Base-by-base conservation (phyloP, 164 flowering plant genomes). In the Protea cynaroides region DNA sequence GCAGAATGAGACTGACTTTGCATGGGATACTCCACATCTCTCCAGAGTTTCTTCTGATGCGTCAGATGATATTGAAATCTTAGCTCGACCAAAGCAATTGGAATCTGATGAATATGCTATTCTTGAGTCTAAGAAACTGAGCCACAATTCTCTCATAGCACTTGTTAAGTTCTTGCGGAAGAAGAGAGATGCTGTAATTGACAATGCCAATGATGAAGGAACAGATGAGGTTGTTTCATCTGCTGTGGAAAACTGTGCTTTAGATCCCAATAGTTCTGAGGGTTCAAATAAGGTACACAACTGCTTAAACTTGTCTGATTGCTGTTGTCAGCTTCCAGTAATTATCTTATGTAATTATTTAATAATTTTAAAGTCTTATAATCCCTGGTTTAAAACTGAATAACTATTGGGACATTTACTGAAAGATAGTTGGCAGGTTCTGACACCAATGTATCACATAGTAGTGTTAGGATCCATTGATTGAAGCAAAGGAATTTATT, bases 81-180 rank as follows among this genome's bases (percentile, higher is more conserved):
- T 84, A 21, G 71, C 82, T 47, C 74, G 83, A 34, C 58, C 72
- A 29, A 82, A 81, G 14, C 69, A 52, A 25, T 55, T 63, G 47
- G 97, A 89, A 54, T 74, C 78, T 65, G 94, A 85, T 67, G 94
- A 86, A 47, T 76, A 70, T 75, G 56, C 85, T 40, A 69, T 77
- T 40, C 81, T 87, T 36, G 91, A 92, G 70, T 81, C 87, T 59
- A 88, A 84, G 80, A 95, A 88, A 80, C 78, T 84, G 86, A 87
- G 80, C 79, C 91, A 95, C 76, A 95, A 95, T 65, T 82, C 92
- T 62, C 87, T 90, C 71, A 86, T 90, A 94, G 99, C 94, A 74
- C 90, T 95, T 57, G 79, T 90, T 63, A 92, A 95, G 82, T 88
- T 73, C 68, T 73, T 95, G 81, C 97, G 92, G 74, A 92, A 86